A percentile compares a stretch with the other conserved stretches of the same genome.
These are phyloP conservation scores for Talaromyces piceae DNA, from an alignment of 2,329 filamentous ascomycete species.

Conservation along the genomic window DNA sequence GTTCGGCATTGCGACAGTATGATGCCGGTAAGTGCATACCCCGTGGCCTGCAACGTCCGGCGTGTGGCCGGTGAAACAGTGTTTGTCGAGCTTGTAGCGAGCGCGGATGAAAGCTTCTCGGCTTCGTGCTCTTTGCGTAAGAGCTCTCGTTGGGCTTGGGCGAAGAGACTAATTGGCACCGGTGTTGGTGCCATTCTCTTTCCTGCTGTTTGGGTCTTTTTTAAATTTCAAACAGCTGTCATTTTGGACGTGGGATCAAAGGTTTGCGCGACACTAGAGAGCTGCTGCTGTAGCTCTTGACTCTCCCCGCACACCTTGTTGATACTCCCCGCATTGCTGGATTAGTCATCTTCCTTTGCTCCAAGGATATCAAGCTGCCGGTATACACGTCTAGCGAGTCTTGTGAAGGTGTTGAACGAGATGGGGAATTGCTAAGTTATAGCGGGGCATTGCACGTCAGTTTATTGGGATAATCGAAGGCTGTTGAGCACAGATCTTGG, in stretches of 20 bases:
- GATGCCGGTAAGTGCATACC: conserved; percentile 44
- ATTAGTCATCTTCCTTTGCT: background rate
- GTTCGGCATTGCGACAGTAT: conserved; percentile 69
- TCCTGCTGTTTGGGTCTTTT: background rate
- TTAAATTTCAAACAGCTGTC: background rate
- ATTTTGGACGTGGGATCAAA: no score
- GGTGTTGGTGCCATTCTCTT: conserved; percentile 13
- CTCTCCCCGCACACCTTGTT: conserved; percentile 9
- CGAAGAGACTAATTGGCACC: conserved; percentile 35
- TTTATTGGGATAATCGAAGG: no score
- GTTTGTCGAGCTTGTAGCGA: conserved; percentile 33
- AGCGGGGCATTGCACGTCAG: no score
- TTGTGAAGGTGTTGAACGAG: background rate
- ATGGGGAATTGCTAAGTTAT: no score
- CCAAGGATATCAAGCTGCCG: background rate
- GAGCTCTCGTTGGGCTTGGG: conserved; percentile 35
- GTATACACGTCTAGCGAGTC: background rate
- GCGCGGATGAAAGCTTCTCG: conserved; percentile 37
- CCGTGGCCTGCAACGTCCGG: conserved; percentile 36
- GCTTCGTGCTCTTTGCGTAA: conserved; percentile 38
- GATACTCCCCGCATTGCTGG: conserved; percentile 5
- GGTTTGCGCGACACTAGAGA: no score
- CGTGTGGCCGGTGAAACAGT: conserved; percentile 36
- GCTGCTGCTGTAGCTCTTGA: background rate
- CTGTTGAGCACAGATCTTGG: no score